Conservation (phyloP, 352 stramenopile species). For the Thraustotheca clavata region DNA sequence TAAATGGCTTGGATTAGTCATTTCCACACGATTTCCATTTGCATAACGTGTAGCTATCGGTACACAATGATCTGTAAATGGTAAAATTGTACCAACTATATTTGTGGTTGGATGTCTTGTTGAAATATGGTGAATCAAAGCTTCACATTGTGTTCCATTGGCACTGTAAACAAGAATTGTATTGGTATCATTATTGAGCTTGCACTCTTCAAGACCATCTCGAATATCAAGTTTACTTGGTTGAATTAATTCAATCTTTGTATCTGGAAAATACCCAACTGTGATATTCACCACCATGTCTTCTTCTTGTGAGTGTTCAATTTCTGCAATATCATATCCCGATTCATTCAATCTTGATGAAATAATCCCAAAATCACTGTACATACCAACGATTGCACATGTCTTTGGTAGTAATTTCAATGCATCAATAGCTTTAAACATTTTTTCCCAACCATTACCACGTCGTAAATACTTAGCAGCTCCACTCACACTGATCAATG, state of each 20-base stretch:
- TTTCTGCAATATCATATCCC: background rate
- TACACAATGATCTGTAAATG: slow-evolving; percentile 31
- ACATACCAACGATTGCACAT: slow-evolving; percentile 9
- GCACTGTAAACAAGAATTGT: slow-evolving; percentile 51
- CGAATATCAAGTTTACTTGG: slow-evolving; percentile 16
- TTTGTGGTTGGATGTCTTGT: slow-evolving; percentile 32
- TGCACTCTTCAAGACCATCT: background rate
- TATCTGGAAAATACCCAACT: slow-evolving; percentile 37
- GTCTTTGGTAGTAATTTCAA: background rate
- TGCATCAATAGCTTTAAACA: background rate
- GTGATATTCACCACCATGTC: slow-evolving; percentile 29
- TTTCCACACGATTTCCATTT: background rate
- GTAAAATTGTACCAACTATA: slow-evolving; percentile 37
- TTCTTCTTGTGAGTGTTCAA: slow-evolving; percentile 12
- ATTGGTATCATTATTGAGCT: background rate
- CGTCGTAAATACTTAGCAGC: slow-evolving; percentile 1
- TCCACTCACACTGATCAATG: background rate
- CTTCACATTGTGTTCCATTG: slow-evolving; percentile 37
- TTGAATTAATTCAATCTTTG: slow-evolving; percentile 37
- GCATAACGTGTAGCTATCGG: slow-evolving; percentile 25
- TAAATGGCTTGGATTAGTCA: slow-evolving; percentile 30
- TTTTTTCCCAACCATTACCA: slow-evolving; percentile 11
- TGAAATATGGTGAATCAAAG: slow-evolving; percentile 30
- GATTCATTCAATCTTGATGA: background rate
- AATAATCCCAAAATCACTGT: slow-evolving; percentile 18